Evolutionary conservation across 352 stramenopile genomes (phyloP), one percentile per base, ranked within the genome.

Genomic region (Pythium aristosporum): DNA sequence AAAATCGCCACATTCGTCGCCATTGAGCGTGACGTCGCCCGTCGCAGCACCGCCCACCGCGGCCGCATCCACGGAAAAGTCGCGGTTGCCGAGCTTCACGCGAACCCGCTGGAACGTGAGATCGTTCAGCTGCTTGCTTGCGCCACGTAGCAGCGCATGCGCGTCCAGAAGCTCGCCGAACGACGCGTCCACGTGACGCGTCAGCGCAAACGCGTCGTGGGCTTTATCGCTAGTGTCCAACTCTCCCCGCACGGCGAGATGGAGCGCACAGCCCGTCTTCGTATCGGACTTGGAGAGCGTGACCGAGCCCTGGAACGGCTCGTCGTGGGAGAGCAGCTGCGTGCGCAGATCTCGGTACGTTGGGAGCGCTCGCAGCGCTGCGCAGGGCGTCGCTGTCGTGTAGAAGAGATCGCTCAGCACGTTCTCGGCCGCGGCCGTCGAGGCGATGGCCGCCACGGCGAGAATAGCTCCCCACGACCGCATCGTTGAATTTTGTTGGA

Each of bases 371-470:
- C 15, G 16, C 0, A 71, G 42, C 46, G 25, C 43, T 15, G 34
- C 39, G 32, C 70, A 77, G 11, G 54, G 10, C 23, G 63, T 59
- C 28, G 58, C 12, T 15, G 67, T 72, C 53, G 62, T 46, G 50
- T 72, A 77, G 54, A 67, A 69, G 21, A 77, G 63, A 46, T 64
- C 62, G 42, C 65, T 63, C 42, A 68, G 49, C 37, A 71, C 50
- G 37, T 21, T 42, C 6, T 42, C 41, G 5, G 46, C 37, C 5
- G 54, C 18, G 3, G 39, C 55, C 23, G 21, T 43, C 21, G 41
- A 25, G 15, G 43, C 39, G 34, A 39, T 39, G 34, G 34, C 34
- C 47, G 12, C 18, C 34, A 51, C 30, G 36, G 48, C 56, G 28
- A 62, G 6, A 4, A n/a, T n/a, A n/a, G 57, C 16, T 32, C 48